Evolutionary conservation across 2,329 filamentous ascomycete genomes (phyloP).

Genomic region (Blastomyces silverae): DNA sequence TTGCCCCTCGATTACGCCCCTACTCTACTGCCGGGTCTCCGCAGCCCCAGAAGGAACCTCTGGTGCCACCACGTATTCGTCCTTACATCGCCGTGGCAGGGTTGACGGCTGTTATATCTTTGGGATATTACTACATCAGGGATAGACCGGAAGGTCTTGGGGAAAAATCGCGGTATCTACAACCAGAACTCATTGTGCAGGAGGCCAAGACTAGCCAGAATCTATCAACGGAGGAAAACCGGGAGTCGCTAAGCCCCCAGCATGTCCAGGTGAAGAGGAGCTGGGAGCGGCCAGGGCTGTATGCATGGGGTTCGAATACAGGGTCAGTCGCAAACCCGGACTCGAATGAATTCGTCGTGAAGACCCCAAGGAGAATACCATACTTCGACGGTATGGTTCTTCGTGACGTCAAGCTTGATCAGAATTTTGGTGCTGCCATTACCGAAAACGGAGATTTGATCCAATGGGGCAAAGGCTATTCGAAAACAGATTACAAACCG

Average conservation of each 20-base stretch:
- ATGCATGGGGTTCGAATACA: constrained; percentile 84
- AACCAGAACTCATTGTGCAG: constrained; percentile 57
- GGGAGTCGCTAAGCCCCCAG: constrained; percentile 73
- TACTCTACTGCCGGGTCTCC: constrained; percentile 7
- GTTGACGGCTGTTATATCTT: constrained; percentile 3
- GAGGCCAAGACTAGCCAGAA: constrained; percentile 51
- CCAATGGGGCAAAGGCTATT: constrained; percentile 82
- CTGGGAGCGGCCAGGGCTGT: constrained; percentile 76
- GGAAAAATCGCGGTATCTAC: constrained; percentile 12
- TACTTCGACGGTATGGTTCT: constrained; percentile 82
- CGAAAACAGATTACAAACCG: constrained; percentile 57
- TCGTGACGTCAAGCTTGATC: constrained; percentile 78
- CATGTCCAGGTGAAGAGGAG: constrained; percentile 82
- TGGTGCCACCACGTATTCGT: not conserved
- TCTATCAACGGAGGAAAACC: constrained; percentile 60
- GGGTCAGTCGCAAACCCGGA: constrained; percentile 80
- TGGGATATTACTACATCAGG: constrained; percentile 10
- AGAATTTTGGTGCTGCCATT: constrained; percentile 76
- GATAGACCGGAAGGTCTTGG: constrained; percentile 3
- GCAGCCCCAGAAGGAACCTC: not conserved
- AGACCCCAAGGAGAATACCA: constrained; percentile 67
- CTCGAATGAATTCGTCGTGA: constrained; percentile 69
- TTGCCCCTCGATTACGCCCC: not conserved
- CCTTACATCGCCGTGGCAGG: constrained; percentile 11
- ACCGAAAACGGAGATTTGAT: constrained; percentile 80